A percentile compares a stretch with the other conserved stretches of the same genome.
These are phyloP conservation scores for Adansonia digitata DNA, from an alignment of 345 rosid genomes.

Conservation along the genomic window DNA sequence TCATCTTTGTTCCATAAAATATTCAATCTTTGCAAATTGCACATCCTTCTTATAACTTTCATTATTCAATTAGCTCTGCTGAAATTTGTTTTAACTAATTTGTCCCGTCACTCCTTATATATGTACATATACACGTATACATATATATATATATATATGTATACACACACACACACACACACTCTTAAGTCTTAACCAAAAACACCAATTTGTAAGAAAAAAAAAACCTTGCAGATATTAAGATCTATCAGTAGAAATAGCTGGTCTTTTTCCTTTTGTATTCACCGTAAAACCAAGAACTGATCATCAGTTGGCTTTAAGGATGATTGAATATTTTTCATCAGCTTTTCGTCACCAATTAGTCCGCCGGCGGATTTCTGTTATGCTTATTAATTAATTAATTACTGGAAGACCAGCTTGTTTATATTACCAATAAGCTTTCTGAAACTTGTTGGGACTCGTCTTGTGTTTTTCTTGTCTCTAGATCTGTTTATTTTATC, in stretches of 20 bases:
- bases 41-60: background rate
- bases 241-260: background rate
- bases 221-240: background rate
- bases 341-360: background rate
- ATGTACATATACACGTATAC: too few species aligned
- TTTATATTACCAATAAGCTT: background rate
- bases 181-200: too few species aligned
- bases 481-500: background rate
- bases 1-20: background rate
- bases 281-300: background rate
- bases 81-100: background rate
- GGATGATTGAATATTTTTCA: background rate
- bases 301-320: background rate
- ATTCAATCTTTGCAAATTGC: too few species aligned
- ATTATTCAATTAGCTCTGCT: too few species aligned
- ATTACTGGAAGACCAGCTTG: background rate
- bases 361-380: background rate
- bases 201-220: too few species aligned
- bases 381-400: background rate
- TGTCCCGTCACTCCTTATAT: too few species aligned
- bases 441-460: background rate
- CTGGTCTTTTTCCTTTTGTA: background rate
- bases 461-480: background rate
- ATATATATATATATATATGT: too few species aligned
- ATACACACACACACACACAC: too few species aligned